Base-by-base conservation (phyloP, 139 green algal genomes). In the Dunaliella sp. region DNA sequence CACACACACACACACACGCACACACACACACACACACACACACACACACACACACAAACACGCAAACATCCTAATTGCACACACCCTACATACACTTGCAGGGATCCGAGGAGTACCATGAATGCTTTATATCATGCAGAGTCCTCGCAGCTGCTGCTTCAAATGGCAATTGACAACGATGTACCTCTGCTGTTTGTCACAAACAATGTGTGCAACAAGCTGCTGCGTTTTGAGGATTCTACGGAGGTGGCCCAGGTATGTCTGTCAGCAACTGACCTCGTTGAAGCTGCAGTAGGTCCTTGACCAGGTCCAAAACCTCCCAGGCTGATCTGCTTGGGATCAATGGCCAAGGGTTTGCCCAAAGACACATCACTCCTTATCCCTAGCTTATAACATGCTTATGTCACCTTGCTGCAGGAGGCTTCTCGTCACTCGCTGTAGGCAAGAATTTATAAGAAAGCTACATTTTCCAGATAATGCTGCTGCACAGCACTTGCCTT, bases 171-270 rank as follows among this genome's bases (percentile, higher is more conserved):
- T 16, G 32, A 76, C n/a, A 48, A 91, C 81, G 58, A n/a, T 59
- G 34, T 91, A 30, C 88, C 88, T 57, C 86, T 92, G 82, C 86
- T 92, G 77, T 90, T 92, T n/a, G 84, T 92, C 75, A 92, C 89
- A 58, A 92, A 92, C 86, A 92, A 92, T 37, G 86, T 89, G 16
- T 92, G 89, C 84, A 92, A 92, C 86, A 78, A 86, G 84, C 81
- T 90, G 73, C 83, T 92, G 35, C 82, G 79, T 3, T 90, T 90
- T 59, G 59, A 92, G 37, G 76, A 92, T 36, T 74, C 84, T 3
- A 48, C 31, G 12, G 83, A 90, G 81, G 37, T 90, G 22, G 73
- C 83, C 2, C 0, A 86, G 80, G 81, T 88, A 58, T 1, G 77
- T 65, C n/a, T n/a, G n/a, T n/a, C n/a, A n/a, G n/a, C n/a, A n/a